Percentiles rank a stretch among this genome's conserved stretches.
These are phyloP conservation scores for Xylariaceae sp. DNA, from an alignment of 2,329 filamentous ascomycete species.

Conservation along the genomic window DNA sequence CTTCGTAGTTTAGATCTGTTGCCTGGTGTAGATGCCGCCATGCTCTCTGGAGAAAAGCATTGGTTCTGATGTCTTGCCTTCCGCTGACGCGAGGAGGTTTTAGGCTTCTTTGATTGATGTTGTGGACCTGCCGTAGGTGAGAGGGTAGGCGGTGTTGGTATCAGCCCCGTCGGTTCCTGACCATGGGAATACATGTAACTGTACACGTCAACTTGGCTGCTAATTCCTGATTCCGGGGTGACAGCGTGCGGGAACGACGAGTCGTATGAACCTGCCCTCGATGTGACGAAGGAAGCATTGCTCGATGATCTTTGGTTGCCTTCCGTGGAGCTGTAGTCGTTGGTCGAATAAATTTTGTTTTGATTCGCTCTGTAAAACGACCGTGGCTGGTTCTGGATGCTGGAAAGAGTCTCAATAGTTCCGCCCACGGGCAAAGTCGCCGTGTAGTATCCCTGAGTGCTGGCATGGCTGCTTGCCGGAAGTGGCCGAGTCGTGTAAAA, in stretches of 20 bases:
- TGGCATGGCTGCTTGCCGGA: slow-evolving; percentile 19
- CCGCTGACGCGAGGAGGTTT: slow-evolving; percentile 19
- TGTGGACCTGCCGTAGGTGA: slow-evolving; percentile 17
- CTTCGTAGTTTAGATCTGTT: slow-evolving; percentile 31
- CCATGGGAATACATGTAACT: slow-evolving; percentile 24
- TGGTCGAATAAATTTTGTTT: slow-evolving; percentile 18
- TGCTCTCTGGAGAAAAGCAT: slow-evolving; percentile 14
- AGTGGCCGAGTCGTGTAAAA: slow-evolving; percentile 22
- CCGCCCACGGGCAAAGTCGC: slow-evolving; percentile 14
- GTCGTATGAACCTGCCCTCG: slow-evolving; percentile 24
- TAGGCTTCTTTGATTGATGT: slow-evolving; percentile 17
- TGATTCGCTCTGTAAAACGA: slow-evolving; percentile 21
- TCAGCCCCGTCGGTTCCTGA: slow-evolving; percentile 18
- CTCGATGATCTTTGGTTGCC: slow-evolving; percentile 23
- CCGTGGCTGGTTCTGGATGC: slow-evolving; percentile 22
- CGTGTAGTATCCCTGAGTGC: slow-evolving; percentile 22
- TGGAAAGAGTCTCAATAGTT: slow-evolving; percentile 19
- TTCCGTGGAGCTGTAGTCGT: slow-evolving; percentile 23
- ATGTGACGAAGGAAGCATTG: slow-evolving; percentile 21
- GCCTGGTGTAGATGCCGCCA: slow-evolving; percentile 1
- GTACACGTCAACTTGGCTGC: slow-evolving; percentile 22
- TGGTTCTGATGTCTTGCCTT: slow-evolving; percentile 19
- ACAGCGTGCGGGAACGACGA: slow-evolving; percentile 23
- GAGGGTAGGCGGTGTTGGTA: slow-evolving; percentile 20
- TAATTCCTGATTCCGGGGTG: slow-evolving; percentile 20